These are phyloP conservation scores for Apiospora malaysiana DNA, from an alignment of 2,329 filamentous ascomycete species.

Conservation along the genomic window DNA sequence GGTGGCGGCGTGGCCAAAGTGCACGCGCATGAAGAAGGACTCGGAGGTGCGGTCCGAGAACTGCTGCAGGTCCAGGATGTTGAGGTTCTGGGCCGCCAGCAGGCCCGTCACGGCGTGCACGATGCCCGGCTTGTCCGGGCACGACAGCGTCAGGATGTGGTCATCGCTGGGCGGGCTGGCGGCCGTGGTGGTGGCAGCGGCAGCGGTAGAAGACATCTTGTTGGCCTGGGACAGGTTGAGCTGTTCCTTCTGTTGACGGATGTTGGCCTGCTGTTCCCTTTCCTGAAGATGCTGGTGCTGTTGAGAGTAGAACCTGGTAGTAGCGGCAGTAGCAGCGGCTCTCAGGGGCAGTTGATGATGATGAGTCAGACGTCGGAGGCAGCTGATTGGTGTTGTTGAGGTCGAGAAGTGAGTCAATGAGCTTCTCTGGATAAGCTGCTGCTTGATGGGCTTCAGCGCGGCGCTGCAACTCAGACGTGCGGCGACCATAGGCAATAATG, in stretches of 20 bases:
- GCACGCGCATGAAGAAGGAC: conserved; percentile 88
- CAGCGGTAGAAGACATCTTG: background rate
- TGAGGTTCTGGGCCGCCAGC: conserved; percentile 74
- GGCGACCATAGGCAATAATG: background rate
- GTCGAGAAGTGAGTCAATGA: conserved; percentile 14
- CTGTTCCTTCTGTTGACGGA: conserved; percentile 19
- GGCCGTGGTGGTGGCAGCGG: background rate
- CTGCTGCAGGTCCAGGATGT: conserved; percentile 85
- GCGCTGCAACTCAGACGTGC: background rate
- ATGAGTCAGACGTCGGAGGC: background rate
- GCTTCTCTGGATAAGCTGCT: background rate
- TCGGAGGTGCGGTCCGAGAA: conserved; percentile 77
- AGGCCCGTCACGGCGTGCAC: conserved; percentile 84
- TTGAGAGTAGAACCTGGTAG: background rate
- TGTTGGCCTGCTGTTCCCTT: conserved; percentile 10
- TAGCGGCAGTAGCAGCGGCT: background rate
- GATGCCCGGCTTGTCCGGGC: conserved; percentile 84
- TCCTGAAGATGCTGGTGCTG: background rate
- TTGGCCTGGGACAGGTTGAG: background rate
- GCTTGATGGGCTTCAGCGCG: conserved; percentile 8
- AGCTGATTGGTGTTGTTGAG: conserved; percentile 4
- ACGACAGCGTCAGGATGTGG: conserved; percentile 81
- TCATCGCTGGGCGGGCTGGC: conserved; percentile 45
- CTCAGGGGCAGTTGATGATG: background rate
- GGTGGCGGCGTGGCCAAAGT: conserved; percentile 69